A percentile compares a stretch with the other conserved stretches of the same genome.
Evolutionary conservation across 2,329 filamentous ascomycete genomes (phyloP).

Genomic region (Zasmidium cellare): DNA sequence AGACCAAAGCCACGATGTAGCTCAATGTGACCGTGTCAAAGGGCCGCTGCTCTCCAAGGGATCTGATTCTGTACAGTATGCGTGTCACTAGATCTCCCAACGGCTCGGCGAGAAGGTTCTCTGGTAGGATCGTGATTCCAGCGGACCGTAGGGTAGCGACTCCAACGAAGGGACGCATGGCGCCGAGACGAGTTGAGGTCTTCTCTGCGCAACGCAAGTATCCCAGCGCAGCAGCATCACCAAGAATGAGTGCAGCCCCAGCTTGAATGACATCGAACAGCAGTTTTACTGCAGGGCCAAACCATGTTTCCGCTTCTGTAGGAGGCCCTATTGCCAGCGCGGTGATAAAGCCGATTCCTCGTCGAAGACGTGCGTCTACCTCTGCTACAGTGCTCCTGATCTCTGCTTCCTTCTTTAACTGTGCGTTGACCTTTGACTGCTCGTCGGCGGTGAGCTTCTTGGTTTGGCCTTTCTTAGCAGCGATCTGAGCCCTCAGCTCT

Average conservation of each 20-base stretch:
- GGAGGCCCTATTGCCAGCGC: constrained; percentile 82
- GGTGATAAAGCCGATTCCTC: constrained; percentile 82
- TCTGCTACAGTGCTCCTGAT: constrained; percentile 73
- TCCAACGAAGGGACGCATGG: constrained; percentile 78
- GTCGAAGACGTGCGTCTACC: constrained; percentile 69
- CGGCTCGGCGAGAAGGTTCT: constrained; percentile 74
- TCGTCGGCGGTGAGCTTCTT: constrained; percentile 92
- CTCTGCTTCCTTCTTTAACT: constrained; percentile 79
- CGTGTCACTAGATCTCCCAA: constrained; percentile 79
- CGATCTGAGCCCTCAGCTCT: constrained; percentile 80
- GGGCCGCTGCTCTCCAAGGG: constrained; percentile 88
- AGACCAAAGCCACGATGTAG: constrained; percentile 80
- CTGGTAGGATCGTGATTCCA: constrained; percentile 69
- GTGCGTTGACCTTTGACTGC: constrained; percentile 83
- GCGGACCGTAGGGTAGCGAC: constrained; percentile 81
- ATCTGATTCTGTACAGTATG: constrained; percentile 85
- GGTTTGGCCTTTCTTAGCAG: constrained; percentile 87
- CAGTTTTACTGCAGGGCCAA: constrained; percentile 74
- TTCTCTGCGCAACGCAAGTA: constrained; percentile 79
- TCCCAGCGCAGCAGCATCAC: constrained; percentile 72
- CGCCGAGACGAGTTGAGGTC: constrained; percentile 71
- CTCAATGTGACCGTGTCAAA: constrained; percentile 86
- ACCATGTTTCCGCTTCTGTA: constrained; percentile 86
- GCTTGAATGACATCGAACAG: constrained; percentile 74
- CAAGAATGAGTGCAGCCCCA: constrained; percentile 78